Percentiles rank a stretch among this genome's conserved stretches.
phyloP scores from a whole-genome alignment of 352 stramenopile genomes.

The Poterioochromonas sp. region DNA sequence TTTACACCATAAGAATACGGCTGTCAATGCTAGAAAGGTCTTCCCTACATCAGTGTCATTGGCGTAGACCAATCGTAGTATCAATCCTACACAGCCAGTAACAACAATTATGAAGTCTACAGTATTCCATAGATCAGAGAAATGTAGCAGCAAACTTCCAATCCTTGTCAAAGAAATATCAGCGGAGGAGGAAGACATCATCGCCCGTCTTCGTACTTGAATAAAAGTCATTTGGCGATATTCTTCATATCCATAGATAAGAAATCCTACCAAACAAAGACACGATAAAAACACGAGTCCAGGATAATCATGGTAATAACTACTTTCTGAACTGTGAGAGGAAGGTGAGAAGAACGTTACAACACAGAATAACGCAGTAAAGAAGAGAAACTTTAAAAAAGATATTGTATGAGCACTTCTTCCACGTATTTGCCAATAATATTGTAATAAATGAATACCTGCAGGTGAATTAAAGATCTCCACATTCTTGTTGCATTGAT shows the following conservation, averaged over 20 bases:
- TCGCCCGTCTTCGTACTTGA: background rate
- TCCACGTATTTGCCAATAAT: background rate
- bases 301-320: too few species aligned
- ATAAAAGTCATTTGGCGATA: too few species aligned
- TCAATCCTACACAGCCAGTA: background rate
- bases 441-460: background rate
- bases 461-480: conserved; percentile 6
- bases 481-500: background rate
- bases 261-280: background rate
- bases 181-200: background rate
- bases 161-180: background rate
- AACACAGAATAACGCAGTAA: too few species aligned
- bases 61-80: background rate
- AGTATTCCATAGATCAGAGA: background rate
- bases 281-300: too few species aligned
- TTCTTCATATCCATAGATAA: too few species aligned
- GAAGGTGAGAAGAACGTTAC: background rate
- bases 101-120: background rate
- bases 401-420: background rate
- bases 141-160: background rate
- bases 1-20: conserved; percentile 23
- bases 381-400: too few species aligned
- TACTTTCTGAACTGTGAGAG: background rate
- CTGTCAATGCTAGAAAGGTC: background rate
- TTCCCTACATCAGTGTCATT: background rate